phyloP scores from a whole-genome alignment of 2,329 filamentous ascomycete species.

The Coleophoma cylindrospora region DNA sequence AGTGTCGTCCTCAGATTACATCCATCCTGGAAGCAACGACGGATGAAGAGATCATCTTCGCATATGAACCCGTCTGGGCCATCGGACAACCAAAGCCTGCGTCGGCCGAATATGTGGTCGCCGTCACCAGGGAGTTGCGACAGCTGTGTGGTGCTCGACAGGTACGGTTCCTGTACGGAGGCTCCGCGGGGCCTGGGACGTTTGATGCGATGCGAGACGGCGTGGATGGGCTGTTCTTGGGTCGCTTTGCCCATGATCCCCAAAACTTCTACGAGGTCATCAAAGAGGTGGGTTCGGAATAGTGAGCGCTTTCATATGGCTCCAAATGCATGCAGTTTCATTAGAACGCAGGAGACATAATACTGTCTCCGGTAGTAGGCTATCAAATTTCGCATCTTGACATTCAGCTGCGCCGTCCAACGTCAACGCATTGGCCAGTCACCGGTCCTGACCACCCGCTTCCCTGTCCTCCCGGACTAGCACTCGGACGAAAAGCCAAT shows the following conservation, averaged over 20 bases:
- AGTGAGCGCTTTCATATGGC: too few relatives aligned
- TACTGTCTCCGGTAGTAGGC: too few relatives aligned
- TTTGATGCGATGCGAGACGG: slow-evolving; percentile 62
- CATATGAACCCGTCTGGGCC: slow-evolving; percentile 87
- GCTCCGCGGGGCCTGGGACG: slow-evolving; percentile 75
- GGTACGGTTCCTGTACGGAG: slow-evolving; percentile 74
- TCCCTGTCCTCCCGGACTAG: too few relatives aligned
- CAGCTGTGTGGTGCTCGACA: slow-evolving; percentile 54
- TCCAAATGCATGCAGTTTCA: too few relatives aligned
- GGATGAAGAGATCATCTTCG: slow-evolving; percentile 64
- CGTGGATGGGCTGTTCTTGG: slow-evolving; percentile 77
- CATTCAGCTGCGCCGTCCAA: too few relatives aligned
- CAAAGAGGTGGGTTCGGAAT: slow-evolving; percentile 49
- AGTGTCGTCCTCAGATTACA: slow-evolving; percentile 62
- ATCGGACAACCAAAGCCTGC: slow-evolving; percentile 74
- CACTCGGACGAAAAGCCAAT: too few relatives aligned
- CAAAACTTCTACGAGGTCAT: slow-evolving; percentile 68
- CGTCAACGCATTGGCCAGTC: too few relatives aligned
- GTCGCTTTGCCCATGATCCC: slow-evolving; percentile 75
- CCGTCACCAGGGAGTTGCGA: slow-evolving; percentile 38
- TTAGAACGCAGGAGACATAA: too few relatives aligned
- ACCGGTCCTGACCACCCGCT: too few relatives aligned
- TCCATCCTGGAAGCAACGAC: slow-evolving; percentile 59
- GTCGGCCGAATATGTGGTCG: slow-evolving; percentile 64
- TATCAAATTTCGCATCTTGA: too few relatives aligned